Evolutionary conservation across 1,139 yeast genomes (phyloP).

Genomic region (Candida buenavistaensis): DNA sequence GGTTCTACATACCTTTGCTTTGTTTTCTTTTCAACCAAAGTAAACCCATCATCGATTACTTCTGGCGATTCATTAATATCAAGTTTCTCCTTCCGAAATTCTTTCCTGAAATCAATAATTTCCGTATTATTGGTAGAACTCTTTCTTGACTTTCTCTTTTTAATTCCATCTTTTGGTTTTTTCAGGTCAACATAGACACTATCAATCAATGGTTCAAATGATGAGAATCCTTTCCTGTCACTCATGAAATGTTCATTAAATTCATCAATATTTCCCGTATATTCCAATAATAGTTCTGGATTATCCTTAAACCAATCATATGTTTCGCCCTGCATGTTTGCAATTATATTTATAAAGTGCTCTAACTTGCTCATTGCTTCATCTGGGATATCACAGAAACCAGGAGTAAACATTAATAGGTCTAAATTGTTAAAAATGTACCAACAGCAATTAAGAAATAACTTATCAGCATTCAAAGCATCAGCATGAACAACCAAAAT

Average conservation of each 20-base stretch:
- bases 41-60: conserved; percentile 33
- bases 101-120: conserved; percentile 23
- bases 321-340: conserved; percentile 20
- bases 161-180: conserved; percentile 15
- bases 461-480: conserved; percentile 47
- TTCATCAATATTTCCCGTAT: conserved; percentile 13
- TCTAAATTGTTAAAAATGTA: conserved; percentile 69
- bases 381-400: conserved; percentile 28
- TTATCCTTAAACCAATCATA: background rate
- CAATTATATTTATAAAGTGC: conserved; percentile 27
- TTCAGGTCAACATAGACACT: conserved; percentile 23
- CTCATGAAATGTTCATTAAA: conserved; percentile 51
- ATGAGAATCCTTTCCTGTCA: conserved; percentile 36
- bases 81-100: conserved; percentile 4
- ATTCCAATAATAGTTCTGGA: conserved; percentile 30
- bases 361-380: conserved; percentile 32
- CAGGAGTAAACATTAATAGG: conserved; percentile 53
- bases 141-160: conserved; percentile 28
- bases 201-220: conserved; percentile 54
- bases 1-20: conserved; percentile 20
- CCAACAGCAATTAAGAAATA: conserved; percentile 65
- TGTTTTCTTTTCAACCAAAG: conserved; percentile 26
- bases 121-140: conserved; percentile 24
- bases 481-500: conserved; percentile 56
- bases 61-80: too few species aligned